Conservation (phyloP, 306 rosid species). For the Sophora flavescens region DNA sequence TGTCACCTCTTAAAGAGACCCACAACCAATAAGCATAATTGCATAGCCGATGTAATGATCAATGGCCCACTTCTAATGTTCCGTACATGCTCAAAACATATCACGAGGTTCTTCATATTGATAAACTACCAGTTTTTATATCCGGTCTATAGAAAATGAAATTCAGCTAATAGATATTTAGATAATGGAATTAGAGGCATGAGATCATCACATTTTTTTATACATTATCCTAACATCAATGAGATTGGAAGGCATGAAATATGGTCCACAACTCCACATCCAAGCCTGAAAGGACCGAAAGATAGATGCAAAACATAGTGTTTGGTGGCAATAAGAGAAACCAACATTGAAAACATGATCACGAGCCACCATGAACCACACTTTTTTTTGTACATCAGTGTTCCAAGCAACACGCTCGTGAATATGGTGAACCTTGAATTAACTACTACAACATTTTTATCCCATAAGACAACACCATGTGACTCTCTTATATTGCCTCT, state of each 20-base stretch:
- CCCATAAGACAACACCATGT: slow-evolving; percentile 47
- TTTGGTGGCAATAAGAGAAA: slow-evolving; percentile 16
- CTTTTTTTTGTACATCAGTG: not conserved
- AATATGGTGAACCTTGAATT: too few relatives aligned
- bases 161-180: not conserved
- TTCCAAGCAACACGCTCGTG: slow-evolving; percentile 25
- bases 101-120: not conserved
- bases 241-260: slow-evolving; percentile 12
- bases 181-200: not conserved
- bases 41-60: not conserved
- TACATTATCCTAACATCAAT: not conserved
- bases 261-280: too few relatives aligned
- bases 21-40: not conserved
- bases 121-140: not conserved
- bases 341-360: not conserved
- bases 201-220: not conserved
- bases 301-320: too few relatives aligned
- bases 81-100: slow-evolving; percentile 1
- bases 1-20: not conserved
- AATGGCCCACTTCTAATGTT: slow-evolving; percentile 1
- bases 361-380: not conserved
- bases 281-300: too few relatives aligned
- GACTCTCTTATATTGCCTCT: slow-evolving; percentile 33
- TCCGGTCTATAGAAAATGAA: not conserved
- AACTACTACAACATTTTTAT: not conserved